Conservation (phyloP, 768 basidiomycete species). For the Kwoniella dejecticola region DNA sequence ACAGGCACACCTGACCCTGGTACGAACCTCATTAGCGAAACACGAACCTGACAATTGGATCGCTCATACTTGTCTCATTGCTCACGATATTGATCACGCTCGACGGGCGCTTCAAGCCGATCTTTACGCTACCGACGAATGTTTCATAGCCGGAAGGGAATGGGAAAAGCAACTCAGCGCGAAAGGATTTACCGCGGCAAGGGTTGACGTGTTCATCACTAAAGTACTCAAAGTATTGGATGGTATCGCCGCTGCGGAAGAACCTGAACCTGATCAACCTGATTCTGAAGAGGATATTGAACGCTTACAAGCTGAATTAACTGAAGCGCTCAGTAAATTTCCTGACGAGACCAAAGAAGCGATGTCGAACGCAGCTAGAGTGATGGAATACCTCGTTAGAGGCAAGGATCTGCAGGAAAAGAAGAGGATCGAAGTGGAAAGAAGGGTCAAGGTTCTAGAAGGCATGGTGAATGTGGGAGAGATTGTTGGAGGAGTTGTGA, state of each 20-base stretch:
- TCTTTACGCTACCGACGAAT: conserved; percentile 47
- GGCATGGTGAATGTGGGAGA: conserved; percentile 50
- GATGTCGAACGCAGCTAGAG: conserved; percentile 24
- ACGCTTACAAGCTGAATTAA: conserved; percentile 30
- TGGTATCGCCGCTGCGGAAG: conserved; percentile 47
- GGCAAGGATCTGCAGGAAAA: conserved; percentile 46
- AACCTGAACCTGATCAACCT: conserved; percentile 19
- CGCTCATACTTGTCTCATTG: conserved; percentile 46
- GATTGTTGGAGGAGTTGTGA: conserved; percentile 42
- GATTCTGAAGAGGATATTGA: conserved; percentile 18
- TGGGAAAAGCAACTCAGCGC: conserved; percentile 30
- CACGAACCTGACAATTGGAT: conserved; percentile 47
- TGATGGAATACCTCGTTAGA: conserved; percentile 42
- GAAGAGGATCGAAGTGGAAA: conserved; percentile 43
- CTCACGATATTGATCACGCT: conserved; percentile 41
- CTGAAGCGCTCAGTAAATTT: conserved; percentile 22
- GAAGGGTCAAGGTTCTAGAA: conserved; percentile 48
- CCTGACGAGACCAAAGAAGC: conserved; percentile 45
- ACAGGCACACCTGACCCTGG: conserved; percentile 24
- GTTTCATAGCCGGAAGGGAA: conserved; percentile 38
- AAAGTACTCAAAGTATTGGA: conserved; percentile 50
- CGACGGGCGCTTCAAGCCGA: conserved; percentile 41
- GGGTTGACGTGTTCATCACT: conserved; percentile 44
- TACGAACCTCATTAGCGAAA: conserved; percentile 29
- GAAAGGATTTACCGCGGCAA: conserved; percentile 33